Evolutionary conservation across 345 rosid genomes (phyloP), one percentile per base, ranked within the genome.

Genomic region (Bruguiera parviflora): DNA sequence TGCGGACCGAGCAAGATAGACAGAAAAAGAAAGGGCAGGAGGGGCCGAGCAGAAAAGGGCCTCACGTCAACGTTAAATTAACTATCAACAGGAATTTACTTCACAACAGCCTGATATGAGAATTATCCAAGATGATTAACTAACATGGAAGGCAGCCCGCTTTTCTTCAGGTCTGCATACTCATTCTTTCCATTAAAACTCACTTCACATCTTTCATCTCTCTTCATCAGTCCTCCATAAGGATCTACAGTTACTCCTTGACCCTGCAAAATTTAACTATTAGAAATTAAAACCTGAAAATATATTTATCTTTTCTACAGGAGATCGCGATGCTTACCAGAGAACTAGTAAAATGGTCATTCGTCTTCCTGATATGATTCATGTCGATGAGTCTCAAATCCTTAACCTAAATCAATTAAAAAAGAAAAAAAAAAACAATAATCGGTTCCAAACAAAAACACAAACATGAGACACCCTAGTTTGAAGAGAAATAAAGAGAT

Each of bases 121-220:
- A 68, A 82, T 73, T 71, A 87, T 79, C 85, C 84, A 55, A 81
- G 78, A 65, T 80, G 82, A 55, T 88, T 80, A 77, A 88, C 78
- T 72, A 92, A 82, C 90, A 85, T 77, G 78, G 98, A 87, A 52
- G 97, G 85, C 67, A 89, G 68, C 16, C 98, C 98, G 77, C 85
- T 86, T 67, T 88, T 82, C 81, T 84, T 84, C 72, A 92, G 72
- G 73, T 85, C 88, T 65, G 83, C 64, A 59, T 61, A 65, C 15
- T 77, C 56, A 5, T 69, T 75, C 53, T 71, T 77, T 22, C 63
- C 79, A 69, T 65, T 77, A 35, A 60, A 73, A 39, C 59, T 64
- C 81, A 58, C 61, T 57, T 77, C 68, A 47, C 58, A 64, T 18
- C 76, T 69, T 70, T 76, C 83, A 51, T 78, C 67, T 43, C 63